These are phyloP conservation scores for Sugiyamaella grinbergsii DNA, from an alignment of 1,139 yeast species.

Conservation along the genomic window DNA sequence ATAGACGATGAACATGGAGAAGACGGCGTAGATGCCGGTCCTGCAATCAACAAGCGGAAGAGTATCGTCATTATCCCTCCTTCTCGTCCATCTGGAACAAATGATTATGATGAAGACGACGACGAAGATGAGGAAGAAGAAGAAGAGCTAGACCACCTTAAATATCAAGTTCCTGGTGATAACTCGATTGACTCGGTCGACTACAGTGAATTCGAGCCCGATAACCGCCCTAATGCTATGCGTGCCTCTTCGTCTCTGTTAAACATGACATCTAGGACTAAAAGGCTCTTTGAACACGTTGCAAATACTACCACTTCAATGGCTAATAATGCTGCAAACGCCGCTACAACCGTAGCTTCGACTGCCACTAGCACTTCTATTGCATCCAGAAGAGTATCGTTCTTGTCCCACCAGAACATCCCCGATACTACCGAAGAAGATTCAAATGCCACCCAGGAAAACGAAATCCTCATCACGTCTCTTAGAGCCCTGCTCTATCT, in stretches of 20 bases:
- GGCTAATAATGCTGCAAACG: neutral
- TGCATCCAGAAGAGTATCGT: conserved; percentile 9
- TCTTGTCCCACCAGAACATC: conserved; percentile 14
- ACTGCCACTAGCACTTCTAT: neutral
- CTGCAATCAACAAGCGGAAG: neutral
- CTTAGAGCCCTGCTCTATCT: conserved; percentile 42
- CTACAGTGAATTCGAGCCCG: neutral
- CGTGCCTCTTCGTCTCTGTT: neutral
- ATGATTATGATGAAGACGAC: conserved; percentile 11
- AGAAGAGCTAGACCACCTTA: conserved; percentile 5
- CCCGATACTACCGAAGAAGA: conserved; percentile 22
- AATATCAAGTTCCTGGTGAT: neutral
- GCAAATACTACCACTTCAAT: neutral
- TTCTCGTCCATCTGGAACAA: neutral
- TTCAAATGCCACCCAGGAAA: conserved; percentile 14
- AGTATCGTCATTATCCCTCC: conserved; percentile 11
- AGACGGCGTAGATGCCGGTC: neutral
- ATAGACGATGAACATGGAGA: neutral
- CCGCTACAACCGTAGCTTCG: neutral
- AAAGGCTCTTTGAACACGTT: neutral
- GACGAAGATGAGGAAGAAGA: conserved; percentile 13
- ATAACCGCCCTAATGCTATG: neutral
- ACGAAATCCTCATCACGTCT: conserved; percentile 28
- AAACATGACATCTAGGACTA: conserved; percentile 1
- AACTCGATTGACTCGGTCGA: neutral